phyloP scores from a whole-genome alignment of 306 rosid genomes.

The Dryas octopetala region DNA sequence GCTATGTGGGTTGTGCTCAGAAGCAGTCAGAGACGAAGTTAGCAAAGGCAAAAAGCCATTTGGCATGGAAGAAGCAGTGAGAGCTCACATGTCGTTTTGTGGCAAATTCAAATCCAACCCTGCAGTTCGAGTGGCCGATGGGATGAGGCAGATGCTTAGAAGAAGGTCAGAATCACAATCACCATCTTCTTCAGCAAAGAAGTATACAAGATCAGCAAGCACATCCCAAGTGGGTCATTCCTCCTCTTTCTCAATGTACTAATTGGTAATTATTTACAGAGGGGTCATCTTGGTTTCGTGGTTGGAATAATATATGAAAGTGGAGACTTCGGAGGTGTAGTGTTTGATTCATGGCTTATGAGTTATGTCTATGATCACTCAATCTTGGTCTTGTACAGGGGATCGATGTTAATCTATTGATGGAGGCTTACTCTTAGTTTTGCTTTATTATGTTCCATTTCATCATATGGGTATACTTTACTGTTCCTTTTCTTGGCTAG shows the following conservation, averaged over 20 bases:
- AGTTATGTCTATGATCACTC: neutral
- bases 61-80: slow-evolving; percentile 86
- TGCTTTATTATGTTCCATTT: slow-evolving; percentile 5
- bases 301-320: slow-evolving; percentile 36
- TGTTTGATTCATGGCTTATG: slow-evolving; percentile 13
- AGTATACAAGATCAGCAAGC: slow-evolving; percentile 59
- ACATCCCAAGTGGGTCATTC: slow-evolving; percentile 80
- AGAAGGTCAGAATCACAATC: slow-evolving; percentile 70
- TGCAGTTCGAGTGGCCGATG: slow-evolving; percentile 86
- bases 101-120: slow-evolving; percentile 87
- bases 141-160: slow-evolving; percentile 95
- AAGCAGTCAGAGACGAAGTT: slow-evolving; percentile 93
- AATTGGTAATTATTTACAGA: slow-evolving; percentile 10
- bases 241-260: slow-evolving; percentile 56
- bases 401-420: slow-evolving; percentile 21
- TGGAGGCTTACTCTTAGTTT: slow-evolving; percentile 24
- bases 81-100: slow-evolving; percentile 97
- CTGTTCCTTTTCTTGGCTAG: slow-evolving; percentile 24
- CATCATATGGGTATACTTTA: slow-evolving; percentile 15
- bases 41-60: slow-evolving; percentile 53
- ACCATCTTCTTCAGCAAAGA: slow-evolving; percentile 44
- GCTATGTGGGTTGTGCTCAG: slow-evolving; percentile 97
- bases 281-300: slow-evolving; percentile 21
- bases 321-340: slow-evolving; percentile 4
- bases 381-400: slow-evolving; percentile 48